Conservation (phyloP, 2,329 filamentous ascomycete species). For the Trichophyton benhamiae region DNA sequence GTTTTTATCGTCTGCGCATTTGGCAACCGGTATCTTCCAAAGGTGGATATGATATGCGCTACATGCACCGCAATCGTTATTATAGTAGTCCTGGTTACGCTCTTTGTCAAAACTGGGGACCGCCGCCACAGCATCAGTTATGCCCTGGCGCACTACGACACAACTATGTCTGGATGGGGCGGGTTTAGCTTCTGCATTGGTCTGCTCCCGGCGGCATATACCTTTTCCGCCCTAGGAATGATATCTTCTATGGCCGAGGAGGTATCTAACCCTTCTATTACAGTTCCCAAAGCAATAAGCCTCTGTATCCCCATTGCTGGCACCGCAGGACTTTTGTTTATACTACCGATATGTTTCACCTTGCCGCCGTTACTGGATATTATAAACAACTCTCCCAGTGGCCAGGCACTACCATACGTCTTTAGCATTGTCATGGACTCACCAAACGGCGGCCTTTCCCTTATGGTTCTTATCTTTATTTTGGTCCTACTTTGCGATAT, state of each 20-base stretch:
- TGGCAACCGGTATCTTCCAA: no score
- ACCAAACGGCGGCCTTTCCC: constrained; percentile 7
- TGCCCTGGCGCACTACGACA: constrained; percentile 16
- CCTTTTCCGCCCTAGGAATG: constrained; percentile 50
- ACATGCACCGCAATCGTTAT: constrained; percentile 33
- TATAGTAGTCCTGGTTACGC: constrained; percentile 44
- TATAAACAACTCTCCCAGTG: constrained; percentile 34
- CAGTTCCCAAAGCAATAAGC: constrained; percentile 40
- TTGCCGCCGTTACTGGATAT: constrained; percentile 17
- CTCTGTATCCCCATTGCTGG: constrained; percentile 33
- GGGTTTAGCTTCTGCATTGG: constrained; percentile 51
- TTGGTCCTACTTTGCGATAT: constrained; percentile 40
- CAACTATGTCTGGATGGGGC: constrained; percentile 21
- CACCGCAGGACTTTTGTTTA: constrained; percentile 39
- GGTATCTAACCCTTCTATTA: constrained; percentile 40
- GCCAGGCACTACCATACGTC: constrained; percentile 41
- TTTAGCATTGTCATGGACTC: constrained; percentile 20
- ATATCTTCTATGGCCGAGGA: constrained; percentile 52
- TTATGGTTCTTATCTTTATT: constrained; percentile 38
- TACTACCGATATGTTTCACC: constrained; percentile 11
- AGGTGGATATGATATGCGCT: no score
- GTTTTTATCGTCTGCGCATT: no score
- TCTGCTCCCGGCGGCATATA: constrained; percentile 46
- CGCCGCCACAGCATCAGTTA: constrained; percentile 42
- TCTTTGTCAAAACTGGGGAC: constrained; percentile 43